These are phyloP conservation scores for Xerocomellus intermedius DNA, from an alignment of 768 basidiomycete genomes.

Conservation along the genomic window DNA sequence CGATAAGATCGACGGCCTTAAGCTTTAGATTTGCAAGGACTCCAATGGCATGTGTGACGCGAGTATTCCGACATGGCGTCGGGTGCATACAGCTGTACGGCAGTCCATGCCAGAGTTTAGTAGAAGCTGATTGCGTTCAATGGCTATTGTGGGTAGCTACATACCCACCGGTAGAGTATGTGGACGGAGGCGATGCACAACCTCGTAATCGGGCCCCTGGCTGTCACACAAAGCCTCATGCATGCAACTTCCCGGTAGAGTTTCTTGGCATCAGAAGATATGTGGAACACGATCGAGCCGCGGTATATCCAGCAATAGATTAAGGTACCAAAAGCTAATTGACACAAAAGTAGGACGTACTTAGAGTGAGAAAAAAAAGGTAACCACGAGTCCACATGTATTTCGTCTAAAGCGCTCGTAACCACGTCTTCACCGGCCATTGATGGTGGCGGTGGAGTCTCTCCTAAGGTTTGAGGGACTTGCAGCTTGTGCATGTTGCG, in stretches of 20 bases:
- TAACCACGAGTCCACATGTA: constrained; percentile 11
- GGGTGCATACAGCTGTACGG: not conserved
- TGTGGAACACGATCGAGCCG: constrained; percentile 9
- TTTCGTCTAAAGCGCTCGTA: constrained; percentile 7
- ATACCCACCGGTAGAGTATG: constrained; percentile 5
- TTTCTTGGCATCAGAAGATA: constrained; percentile 8
- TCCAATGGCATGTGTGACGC: not conserved
- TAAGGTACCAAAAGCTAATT: constrained; percentile 14
- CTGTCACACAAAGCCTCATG: constrained; percentile 7
- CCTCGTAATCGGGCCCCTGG: not conserved
- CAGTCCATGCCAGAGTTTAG: constrained; percentile 1
- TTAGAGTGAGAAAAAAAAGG: constrained; percentile 1
- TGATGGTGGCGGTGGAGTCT: constrained; percentile 71
- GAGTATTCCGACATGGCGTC: not conserved
- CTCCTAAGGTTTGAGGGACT: constrained; percentile 46
- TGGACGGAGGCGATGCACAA: not conserved
- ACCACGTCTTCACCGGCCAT: constrained; percentile 47
- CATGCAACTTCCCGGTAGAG: constrained; percentile 1
- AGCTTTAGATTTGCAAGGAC: not conserved
- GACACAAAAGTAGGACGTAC: constrained; percentile 12
- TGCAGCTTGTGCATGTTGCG: constrained; percentile 33
- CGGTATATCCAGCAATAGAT: constrained; percentile 24
- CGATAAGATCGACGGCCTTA: constrained; percentile 8
- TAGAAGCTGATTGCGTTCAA: constrained; percentile 14
- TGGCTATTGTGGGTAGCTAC: not conserved